These are phyloP conservation scores for Clitopilus passeckerianus DNA, from an alignment of 768 basidiomycete species.

Conservation along the genomic window DNA sequence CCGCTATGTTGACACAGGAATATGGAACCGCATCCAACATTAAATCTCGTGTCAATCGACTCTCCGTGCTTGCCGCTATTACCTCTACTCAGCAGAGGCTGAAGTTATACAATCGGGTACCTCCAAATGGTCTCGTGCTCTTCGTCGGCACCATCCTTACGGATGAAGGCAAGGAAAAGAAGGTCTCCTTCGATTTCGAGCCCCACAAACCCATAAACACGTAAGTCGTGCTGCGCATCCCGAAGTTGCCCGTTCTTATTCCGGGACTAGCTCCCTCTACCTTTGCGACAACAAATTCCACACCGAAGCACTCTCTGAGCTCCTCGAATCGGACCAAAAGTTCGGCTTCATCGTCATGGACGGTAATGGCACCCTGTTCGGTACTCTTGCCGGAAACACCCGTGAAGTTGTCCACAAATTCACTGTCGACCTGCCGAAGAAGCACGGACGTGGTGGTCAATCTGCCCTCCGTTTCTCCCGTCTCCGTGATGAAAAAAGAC, in stretches of 20 bases:
- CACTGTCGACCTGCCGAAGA: constrained; percentile 98
- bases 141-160: constrained; percentile 98
- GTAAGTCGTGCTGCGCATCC: constrained; percentile 39
- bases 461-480: constrained; percentile 99
- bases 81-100: constrained; percentile 97
- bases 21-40: constrained; percentile 99
- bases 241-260: neutral
- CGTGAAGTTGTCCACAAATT: constrained; percentile 98
- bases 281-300: constrained; percentile 99
- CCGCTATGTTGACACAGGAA: constrained; percentile 96
- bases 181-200: constrained; percentile 97
- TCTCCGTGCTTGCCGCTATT: constrained; percentile 96
- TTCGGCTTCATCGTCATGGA: constrained; percentile 99
- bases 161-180: constrained; percentile 99
- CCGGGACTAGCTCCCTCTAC: constrained; percentile 74
- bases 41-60: constrained; percentile 96
- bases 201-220: constrained; percentile 99
- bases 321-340: constrained; percentile 94
- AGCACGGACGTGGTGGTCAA: constrained; percentile 99
- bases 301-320: constrained; percentile 94
- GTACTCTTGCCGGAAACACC: constrained; percentile 93
- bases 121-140: constrained; percentile 93
- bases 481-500: constrained; percentile 97
- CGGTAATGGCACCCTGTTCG: constrained; percentile 95
- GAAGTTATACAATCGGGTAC: constrained; percentile 94